phyloP scores from a whole-genome alignment of 345 rosid genomes.

The Triadica sebifera region DNA sequence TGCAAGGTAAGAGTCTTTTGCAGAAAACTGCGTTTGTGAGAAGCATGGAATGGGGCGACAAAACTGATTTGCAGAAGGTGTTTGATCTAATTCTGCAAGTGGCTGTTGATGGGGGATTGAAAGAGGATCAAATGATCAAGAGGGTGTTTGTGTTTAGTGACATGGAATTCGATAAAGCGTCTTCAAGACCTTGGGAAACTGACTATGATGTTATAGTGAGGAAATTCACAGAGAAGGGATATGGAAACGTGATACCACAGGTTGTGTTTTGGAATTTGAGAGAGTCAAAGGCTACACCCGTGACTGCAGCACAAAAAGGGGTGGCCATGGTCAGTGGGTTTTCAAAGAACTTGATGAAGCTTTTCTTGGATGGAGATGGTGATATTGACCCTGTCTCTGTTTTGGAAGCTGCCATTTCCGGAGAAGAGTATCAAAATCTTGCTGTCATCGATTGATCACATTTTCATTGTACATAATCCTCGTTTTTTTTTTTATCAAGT shows the following conservation, averaged over 20 bases:
- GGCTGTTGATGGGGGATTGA: constrained; percentile 43
- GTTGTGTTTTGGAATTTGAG: constrained; percentile 71
- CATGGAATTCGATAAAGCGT: constrained; percentile 63
- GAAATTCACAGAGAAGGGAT: constrained; percentile 47
- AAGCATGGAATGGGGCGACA: constrained; percentile 27
- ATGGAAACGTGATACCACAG: constrained; percentile 47
- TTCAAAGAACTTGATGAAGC: constrained; percentile 58
- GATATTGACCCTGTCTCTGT: constrained; percentile 29
- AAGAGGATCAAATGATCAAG: constrained; percentile 55
- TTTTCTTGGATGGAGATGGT: constrained; percentile 50
- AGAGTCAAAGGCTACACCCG: constrained; percentile 50
- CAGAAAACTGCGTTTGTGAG: constrained; percentile 41
- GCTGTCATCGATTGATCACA: constrained; percentile 39
- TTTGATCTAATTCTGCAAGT: constrained; percentile 52
- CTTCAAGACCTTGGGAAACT: constrained; percentile 45
- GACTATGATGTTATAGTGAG: constrained; percentile 42
- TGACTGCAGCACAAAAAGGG: constrained; percentile 36
- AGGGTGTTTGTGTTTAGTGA: constrained; percentile 45
- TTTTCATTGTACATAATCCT: neutral
- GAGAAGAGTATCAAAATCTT: constrained; percentile 42
- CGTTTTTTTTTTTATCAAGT: too few relatives aligned
- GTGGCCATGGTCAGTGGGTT: constrained; percentile 65
- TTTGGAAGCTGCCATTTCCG: constrained; percentile 47
- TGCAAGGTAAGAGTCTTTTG: constrained; percentile 37
- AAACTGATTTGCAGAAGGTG: constrained; percentile 53